These are phyloP conservation scores for Tetrahymena borealis DNA, from an alignment of 73 alveolate species.

Conservation along the genomic window DNA sequence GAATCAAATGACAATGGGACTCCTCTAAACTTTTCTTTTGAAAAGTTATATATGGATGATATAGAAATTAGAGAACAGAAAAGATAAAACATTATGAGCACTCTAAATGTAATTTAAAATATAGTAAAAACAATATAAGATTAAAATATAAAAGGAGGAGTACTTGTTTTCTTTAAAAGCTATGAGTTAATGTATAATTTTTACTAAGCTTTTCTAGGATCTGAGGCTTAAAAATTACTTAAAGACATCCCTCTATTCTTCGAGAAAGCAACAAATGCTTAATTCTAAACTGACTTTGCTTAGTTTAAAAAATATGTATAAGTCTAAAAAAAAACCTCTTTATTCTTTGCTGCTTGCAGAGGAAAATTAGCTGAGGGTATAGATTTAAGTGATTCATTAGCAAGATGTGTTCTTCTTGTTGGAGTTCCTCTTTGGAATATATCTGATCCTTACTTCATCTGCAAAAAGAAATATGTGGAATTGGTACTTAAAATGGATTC, in stretches of 20 bases:
- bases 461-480: slow-evolving; percentile 82
- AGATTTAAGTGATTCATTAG: slow-evolving; percentile 86
- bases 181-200: background rate
- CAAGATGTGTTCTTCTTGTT: slow-evolving; percentile 82
- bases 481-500: slow-evolving; percentile 58
- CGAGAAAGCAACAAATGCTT: background rate
- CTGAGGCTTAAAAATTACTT: background rate
- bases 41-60: background rate
- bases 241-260: background rate
- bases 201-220: background rate
- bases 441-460: slow-evolving; percentile 74
- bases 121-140: background rate
- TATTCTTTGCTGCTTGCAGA: slow-evolving; percentile 84
- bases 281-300: background rate
- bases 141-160: background rate
- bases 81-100: background rate
- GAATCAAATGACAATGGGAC: background rate
- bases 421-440: slow-evolving; percentile 92
- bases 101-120: background rate
- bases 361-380: slow-evolving; percentile 93
- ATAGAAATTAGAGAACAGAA: background rate
- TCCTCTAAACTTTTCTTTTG: background rate
- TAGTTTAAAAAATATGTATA: background rate
- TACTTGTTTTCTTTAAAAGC: background rate
- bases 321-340: slow-evolving; percentile 67